Percentiles rank a stretch among this genome's conserved stretches.
Conservation (phyloP, 1,139 yeast species). For the Scheffersomyces illinoinensis region DNA sequence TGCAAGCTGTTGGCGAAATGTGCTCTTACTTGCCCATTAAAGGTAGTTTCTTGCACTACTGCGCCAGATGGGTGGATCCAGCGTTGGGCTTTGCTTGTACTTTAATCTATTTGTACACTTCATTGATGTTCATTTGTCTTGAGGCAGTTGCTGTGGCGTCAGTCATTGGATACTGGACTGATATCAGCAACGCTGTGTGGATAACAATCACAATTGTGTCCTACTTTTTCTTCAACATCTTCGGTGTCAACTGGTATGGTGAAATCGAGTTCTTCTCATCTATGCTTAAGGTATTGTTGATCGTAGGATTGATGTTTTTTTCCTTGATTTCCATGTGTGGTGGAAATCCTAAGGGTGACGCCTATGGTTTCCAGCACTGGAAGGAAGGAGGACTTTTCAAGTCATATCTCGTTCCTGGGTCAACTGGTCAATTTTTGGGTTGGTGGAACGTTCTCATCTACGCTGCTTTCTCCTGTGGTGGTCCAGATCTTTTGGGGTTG, state of each 20-base stretch:
- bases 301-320: conserved; percentile 42
- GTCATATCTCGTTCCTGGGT: conserved; percentile 30
- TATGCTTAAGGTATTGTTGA: conserved; percentile 37
- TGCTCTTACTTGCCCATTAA: conserved; percentile 40
- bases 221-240: conserved; percentile 30
- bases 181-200: conserved; percentile 36
- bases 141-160: conserved; percentile 40
- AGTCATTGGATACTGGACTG: conserved; percentile 42
- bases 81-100: conserved; percentile 43
- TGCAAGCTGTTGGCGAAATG: conserved; percentile 44
- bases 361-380: conserved; percentile 40
- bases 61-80: conserved; percentile 42
- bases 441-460: conserved; percentile 36
- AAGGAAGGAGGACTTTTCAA: conserved; percentile 36
- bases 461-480: conserved; percentile 46
- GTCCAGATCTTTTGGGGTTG: conserved; percentile 40
- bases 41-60: conserved; percentile 38
- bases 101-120: conserved; percentile 36
- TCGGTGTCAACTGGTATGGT: conserved; percentile 42
- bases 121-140: conserved; percentile 38
- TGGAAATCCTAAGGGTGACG: conserved; percentile 21
- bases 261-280: conserved; percentile 40
- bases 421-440: conserved; percentile 38
- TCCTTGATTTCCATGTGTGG: conserved; percentile 25
- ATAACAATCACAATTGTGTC: conserved; percentile 32